A percentile compares a stretch with the other conserved stretches of the same genome.
Evolutionary conservation across 805 yeast species (phyloP).

Genomic region (Cyberlindnera saturnus): DNA sequence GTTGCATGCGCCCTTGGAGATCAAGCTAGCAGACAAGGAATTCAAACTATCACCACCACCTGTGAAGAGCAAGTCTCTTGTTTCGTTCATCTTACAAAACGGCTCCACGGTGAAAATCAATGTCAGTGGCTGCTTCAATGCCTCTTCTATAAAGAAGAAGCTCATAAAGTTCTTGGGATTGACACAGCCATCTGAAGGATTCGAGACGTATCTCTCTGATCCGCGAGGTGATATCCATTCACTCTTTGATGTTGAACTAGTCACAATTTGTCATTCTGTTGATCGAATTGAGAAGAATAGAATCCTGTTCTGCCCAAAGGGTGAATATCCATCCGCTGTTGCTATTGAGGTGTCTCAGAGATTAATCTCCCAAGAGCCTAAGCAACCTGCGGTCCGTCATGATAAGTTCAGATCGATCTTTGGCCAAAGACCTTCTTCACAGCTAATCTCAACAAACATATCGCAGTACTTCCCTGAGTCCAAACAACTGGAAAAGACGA

Average conservation of each 20-base stretch:
- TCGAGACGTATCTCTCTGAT: slow-evolving; percentile 58
- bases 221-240: slow-evolving; percentile 35
- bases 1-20: slow-evolving; percentile 22
- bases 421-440: slow-evolving; percentile 92
- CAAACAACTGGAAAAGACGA: slow-evolving; percentile 67
- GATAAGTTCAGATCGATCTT: slow-evolving; percentile 38
- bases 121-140: slow-evolving; percentile 74
- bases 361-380: slow-evolving; percentile 21
- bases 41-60: slow-evolving; percentile 19
- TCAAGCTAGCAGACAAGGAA: slow-evolving; percentile 6
- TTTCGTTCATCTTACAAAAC: slow-evolving; percentile 68
- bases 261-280: slow-evolving; percentile 73
- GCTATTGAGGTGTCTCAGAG: slow-evolving; percentile 54
- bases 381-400: slow-evolving; percentile 1
- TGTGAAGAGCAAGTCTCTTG: slow-evolving; percentile 22
- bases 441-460: slow-evolving; percentile 80
- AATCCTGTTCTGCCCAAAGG: slow-evolving; percentile 56
- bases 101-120: slow-evolving; percentile 66
- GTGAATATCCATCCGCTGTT: slow-evolving; percentile 54
- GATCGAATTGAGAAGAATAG: slow-evolving; percentile 67
- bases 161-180: slow-evolving; percentile 55
- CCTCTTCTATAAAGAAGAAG: slow-evolving; percentile 68
- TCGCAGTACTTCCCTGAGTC: slow-evolving; percentile 91
- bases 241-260: slow-evolving; percentile 72
- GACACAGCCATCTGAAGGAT: slow-evolving; percentile 36